phyloP scores from a whole-genome alignment of 768 basidiomycete genomes.

The Serendipita sp. region DNA sequence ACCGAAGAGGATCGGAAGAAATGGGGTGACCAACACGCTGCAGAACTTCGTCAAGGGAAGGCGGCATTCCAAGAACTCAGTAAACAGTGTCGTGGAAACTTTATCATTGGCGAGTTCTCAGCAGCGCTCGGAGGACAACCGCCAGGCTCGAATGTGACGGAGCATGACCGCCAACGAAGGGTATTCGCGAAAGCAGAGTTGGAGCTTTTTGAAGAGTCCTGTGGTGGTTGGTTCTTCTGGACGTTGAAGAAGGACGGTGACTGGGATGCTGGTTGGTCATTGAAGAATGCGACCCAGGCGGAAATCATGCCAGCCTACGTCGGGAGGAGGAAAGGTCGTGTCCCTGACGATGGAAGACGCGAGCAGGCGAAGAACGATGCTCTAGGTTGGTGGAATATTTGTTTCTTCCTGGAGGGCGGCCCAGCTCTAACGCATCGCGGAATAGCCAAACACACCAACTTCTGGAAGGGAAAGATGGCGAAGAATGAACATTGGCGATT shows the following conservation, averaged over 20 bases:
- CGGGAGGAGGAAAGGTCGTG: constrained; percentile 22
- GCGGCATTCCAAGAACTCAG: constrained; percentile 28
- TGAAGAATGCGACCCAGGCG: constrained; percentile 43
- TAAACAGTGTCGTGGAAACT: constrained; percentile 28
- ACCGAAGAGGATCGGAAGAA: constrained; percentile 40
- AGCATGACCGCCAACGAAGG: constrained; percentile 29
- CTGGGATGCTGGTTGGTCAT: constrained; percentile 63
- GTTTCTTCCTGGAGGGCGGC: not conserved
- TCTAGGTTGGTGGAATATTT: constrained; percentile 12
- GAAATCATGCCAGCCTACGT: constrained; percentile 45
- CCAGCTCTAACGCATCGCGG: not conserved
- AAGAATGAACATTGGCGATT: constrained; percentile 56
- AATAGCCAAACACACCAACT: constrained; percentile 24
- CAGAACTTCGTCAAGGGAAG: constrained; percentile 28
- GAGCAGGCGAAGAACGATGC: constrained; percentile 21
- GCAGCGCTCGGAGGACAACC: constrained; percentile 40
- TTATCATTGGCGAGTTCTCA: constrained; percentile 70
- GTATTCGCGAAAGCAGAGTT: constrained; percentile 50
- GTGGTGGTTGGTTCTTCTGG: constrained; percentile 76
- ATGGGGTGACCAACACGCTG: constrained; percentile 38
- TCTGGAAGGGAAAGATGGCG: constrained; percentile 38
- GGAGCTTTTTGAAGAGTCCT: constrained; percentile 41
- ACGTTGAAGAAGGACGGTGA: constrained; percentile 54
- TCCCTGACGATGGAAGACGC: constrained; percentile 17
- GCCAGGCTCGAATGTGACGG: constrained; percentile 32